phyloP scores from a whole-genome alignment of 139 green algal genomes.

The Yamagishiella unicocca region DNA sequence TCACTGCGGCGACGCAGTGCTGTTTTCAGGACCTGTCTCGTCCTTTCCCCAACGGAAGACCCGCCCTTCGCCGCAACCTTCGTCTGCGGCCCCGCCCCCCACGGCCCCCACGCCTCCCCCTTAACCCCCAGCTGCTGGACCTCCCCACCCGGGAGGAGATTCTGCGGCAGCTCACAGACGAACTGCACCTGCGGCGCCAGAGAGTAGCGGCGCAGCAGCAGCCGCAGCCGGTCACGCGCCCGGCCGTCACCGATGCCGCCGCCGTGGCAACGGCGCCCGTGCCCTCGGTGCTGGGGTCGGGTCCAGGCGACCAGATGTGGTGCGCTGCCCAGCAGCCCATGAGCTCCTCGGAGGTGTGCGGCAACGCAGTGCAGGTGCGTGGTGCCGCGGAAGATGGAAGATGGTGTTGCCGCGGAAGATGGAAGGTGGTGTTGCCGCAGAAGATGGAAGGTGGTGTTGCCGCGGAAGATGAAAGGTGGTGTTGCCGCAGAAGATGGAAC shows the following conservation, averaged over 20 bases:
- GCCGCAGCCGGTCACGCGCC: not conserved
- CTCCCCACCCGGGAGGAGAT: constrained; percentile 19
- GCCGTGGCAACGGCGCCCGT: not conserved
- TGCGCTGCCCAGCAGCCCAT: constrained; percentile 3
- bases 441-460: too few species aligned
- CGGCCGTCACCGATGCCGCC: not conserved
- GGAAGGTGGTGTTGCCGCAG: too few species aligned
- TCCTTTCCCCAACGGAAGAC: too few species aligned
- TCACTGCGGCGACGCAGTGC: too few species aligned
- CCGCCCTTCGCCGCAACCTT: too few species aligned
- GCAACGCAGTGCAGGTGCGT: constrained; percentile 31
- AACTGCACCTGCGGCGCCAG: constrained; percentile 4
- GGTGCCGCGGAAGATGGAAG: too few species aligned
- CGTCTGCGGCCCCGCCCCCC: not conserved
- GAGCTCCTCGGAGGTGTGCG: constrained; percentile 26
- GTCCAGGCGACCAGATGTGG: constrained; percentile 25
- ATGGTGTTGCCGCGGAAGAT: too few species aligned
- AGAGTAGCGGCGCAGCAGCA: not conserved
- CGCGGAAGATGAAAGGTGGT: too few species aligned
- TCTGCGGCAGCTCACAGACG: constrained; percentile 14
- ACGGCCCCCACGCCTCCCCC: not conserved
- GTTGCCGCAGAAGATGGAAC: too few species aligned
- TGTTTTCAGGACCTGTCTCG: too few species aligned
- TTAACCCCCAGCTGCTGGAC: constrained; percentile 28
- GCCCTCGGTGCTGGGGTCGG: not conserved